Base-by-base conservation (phyloP, 306 rosid species). In the Gynostemma pentaphyllum region DNA sequence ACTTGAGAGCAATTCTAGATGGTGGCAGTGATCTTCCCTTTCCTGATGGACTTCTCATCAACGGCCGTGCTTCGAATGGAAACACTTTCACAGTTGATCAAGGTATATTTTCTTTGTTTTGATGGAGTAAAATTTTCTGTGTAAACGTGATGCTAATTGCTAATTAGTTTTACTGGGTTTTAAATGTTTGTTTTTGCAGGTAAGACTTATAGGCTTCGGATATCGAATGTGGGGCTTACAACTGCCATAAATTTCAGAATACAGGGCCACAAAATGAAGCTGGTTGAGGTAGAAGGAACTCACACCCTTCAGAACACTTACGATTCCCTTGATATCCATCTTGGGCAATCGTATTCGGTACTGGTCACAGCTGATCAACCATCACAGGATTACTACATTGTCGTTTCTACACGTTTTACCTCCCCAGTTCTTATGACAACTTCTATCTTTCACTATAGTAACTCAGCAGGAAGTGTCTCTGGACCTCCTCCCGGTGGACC, bases 261-360 rank as follows among this genome's bases (percentile, higher is more conserved):
- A 65, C 87, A 90, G 72, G 95, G 94, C 48, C 97, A 87, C 74
- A 87, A 78, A 75, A 72, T 90, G 84, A 15, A 68, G 51, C 74
- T 90, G 52, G 88, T 85, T 24, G 97, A 90, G 82, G 90, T 90
- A 47, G 97, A 90, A 87, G 97, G 97, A 75, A 78, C 82, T 7
- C 97, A 90, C 77, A 60, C 85, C 1, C 83, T 87, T 40, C 97
- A 90, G 61, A 87, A 83, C 76, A 78, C 75, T 42, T 90, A 87
- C 29, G 81, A 75, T 13, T 90, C 97, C 39, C 87, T 90, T 48
- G 97, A 87, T 65, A 70, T 90, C 68, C 95, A 90, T 78, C 68
- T 90, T 54, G 97, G 97, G 26, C 97, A 90, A 65, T 76, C 79
- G 11, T 85, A 69, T 44, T 90, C 95, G 9, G 95, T 90, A 2